Evolutionary conservation across 2,329 filamentous ascomycete species (phyloP), one percentile per base, ranked within the genome.

Genomic region (Fusarium anthophilum): DNA sequence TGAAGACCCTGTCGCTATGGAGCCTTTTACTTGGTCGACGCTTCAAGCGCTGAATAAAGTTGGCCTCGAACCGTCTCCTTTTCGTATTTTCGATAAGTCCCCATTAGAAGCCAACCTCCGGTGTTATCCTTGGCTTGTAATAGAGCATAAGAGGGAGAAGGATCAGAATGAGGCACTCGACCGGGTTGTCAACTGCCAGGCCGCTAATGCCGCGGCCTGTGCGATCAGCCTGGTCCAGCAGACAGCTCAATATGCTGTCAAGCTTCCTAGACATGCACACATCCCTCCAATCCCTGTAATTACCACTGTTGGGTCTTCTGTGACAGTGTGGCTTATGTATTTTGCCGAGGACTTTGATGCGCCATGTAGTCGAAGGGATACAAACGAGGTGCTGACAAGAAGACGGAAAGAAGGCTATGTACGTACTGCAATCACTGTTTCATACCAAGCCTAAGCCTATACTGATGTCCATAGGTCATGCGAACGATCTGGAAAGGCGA

Each of bases 91-190:
- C 15, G 22, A 66, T 4, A 57, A 50, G 4, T 10, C 35, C 2
- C 55, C 66, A 5, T 24, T 30, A 13, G 63, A 66, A 24, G 44
- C 72, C 1, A 37, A 35, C 8, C 55, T 76, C 8, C 60, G 51
- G 22, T 77, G 67, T 18, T 77, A 67, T 62, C 73, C 75, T 35
- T 76, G 75, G 75, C 69, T 77, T 3, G n/a, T 77, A 13, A 55
- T 71, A 7, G 73, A 77, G 22, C 51, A 76, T 15, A 76, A 77
- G 14, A 73, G 62, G 26, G 66, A 73, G 9, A 15, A 26, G 7
- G 17, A 6, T 2, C 10, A 20, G 35, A 22, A 17, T 4, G 51
- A 54, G 2, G 14, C 7, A 6, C 51, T 28, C 8, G 15, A 18
- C 8, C 47, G 18, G 6, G 38, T 11, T 30, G 59, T 72, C 5